Conservation (phyloP, 2,329 filamentous ascomycete species). For the Fusarium vanettenii region DNA sequence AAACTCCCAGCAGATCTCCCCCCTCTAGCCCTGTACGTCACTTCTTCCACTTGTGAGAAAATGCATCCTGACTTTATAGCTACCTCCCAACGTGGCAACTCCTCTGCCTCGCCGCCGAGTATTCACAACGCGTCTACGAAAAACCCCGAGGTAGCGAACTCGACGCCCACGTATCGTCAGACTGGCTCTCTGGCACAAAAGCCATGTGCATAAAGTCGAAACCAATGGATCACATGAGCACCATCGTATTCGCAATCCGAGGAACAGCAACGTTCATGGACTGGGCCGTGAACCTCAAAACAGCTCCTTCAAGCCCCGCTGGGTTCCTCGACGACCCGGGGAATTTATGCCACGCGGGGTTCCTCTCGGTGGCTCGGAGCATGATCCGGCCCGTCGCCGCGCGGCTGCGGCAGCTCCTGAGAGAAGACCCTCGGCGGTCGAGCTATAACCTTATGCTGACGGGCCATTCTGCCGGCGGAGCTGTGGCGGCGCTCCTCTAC, state of each 20-base stretch:
- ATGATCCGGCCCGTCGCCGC: slow-evolving; percentile 81
- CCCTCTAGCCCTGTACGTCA: slow-evolving; percentile 72
- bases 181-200: slow-evolving; percentile 81
- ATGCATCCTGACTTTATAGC: slow-evolving; percentile 49
- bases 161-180: slow-evolving; percentile 76
- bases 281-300: slow-evolving; percentile 86
- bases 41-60: neutral
- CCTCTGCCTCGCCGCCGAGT: slow-evolving; percentile 81
- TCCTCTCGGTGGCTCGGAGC: slow-evolving; percentile 78
- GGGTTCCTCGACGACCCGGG: slow-evolving; percentile 81
- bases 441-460: slow-evolving; percentile 82
- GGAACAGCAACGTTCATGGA: slow-evolving; percentile 85
- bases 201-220: slow-evolving; percentile 88
- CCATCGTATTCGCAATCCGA: slow-evolving; percentile 85
- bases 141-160: slow-evolving; percentile 71
- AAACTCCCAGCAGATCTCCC: slow-evolving; percentile 75
- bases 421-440: slow-evolving; percentile 76
- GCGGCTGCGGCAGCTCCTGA: slow-evolving; percentile 74
- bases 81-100: slow-evolving; percentile 82
- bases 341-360: slow-evolving; percentile 85
- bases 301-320: slow-evolving; percentile 71
- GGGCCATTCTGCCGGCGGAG: slow-evolving; percentile 87
- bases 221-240: slow-evolving; percentile 80
- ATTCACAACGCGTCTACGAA: slow-evolving; percentile 80
- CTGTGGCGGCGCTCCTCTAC: slow-evolving; percentile 83